phyloP scores from a whole-genome alignment of 805 yeast genomes.

The Yarrowia sp. region DNA sequence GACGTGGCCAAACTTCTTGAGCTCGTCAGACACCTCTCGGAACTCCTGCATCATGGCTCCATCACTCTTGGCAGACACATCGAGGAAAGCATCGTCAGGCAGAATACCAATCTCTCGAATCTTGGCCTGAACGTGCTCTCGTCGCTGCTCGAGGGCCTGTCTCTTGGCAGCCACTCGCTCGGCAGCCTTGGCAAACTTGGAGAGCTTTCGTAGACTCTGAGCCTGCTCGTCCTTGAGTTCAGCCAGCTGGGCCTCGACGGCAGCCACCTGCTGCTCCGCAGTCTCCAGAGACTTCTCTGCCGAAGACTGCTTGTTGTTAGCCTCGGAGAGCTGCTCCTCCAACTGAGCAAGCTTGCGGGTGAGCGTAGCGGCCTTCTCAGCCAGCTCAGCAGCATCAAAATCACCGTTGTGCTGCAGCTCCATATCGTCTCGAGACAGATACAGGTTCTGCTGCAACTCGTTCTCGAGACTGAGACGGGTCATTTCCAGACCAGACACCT shows the following conservation, averaged over 20 bases:
- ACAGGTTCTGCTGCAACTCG: slow-evolving; percentile 55
- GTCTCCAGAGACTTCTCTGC: neutral
- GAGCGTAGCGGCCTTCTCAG: neutral
- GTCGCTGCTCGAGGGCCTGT: slow-evolving; percentile 53
- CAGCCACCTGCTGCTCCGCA: slow-evolving; percentile 26
- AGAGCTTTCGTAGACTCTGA: slow-evolving; percentile 52
- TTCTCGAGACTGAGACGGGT: slow-evolving; percentile 46
- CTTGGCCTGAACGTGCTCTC: slow-evolving; percentile 67
- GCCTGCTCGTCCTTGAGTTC: slow-evolving; percentile 58
- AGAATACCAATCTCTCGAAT: slow-evolving; percentile 83
- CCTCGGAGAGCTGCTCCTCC: slow-evolving; percentile 34
- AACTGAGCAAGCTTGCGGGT: slow-evolving; percentile 22
- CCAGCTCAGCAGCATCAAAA: slow-evolving; percentile 28
- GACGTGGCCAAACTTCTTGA: slow-evolving; percentile 68
- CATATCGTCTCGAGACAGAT: slow-evolving; percentile 50
- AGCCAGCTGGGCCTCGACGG: slow-evolving; percentile 43
- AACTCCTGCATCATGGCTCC: slow-evolving; percentile 47
- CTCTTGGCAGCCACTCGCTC: slow-evolving; percentile 65
- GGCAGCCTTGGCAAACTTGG: slow-evolving; percentile 56
- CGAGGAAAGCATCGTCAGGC: slow-evolving; percentile 75
- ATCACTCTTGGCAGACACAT: slow-evolving; percentile 34
- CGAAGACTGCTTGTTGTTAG: slow-evolving; percentile 30
- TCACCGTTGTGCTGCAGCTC: slow-evolving; percentile 26
- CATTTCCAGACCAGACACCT: slow-evolving; percentile 44
- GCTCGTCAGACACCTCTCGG: slow-evolving; percentile 51